Evolutionary conservation across 768 basidiomycete genomes (phyloP).

Genomic region (Pleurotus djamor): DNA sequence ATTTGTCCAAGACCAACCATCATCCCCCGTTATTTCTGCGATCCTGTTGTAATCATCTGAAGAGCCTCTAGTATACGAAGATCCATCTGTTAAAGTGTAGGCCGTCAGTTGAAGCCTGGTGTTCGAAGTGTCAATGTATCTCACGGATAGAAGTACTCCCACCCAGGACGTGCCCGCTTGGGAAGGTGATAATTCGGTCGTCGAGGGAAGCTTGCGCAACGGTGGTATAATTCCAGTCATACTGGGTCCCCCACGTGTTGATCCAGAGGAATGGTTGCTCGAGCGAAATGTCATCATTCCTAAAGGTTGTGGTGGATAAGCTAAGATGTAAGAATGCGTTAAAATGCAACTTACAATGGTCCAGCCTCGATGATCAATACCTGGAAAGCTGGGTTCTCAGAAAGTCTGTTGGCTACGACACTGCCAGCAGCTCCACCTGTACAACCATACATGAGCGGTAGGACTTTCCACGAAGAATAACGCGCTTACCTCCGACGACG

Average conservation of each 20-base stretch:
- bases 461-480: not conserved
- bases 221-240: conserved; percentile 21
- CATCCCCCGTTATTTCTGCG: conserved; percentile 19
- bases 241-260: not conserved
- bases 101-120: not conserved
- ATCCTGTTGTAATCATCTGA: conserved; percentile 21
- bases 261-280: conserved; percentile 10
- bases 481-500: conserved; percentile 7
- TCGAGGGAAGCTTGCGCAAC: conserved; percentile 19
- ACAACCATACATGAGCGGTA: not conserved
- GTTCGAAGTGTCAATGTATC: not conserved
- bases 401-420: not conserved
- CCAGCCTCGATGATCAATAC: conserved; percentile 13
- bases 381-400: conserved; percentile 6
- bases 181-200: conserved; percentile 16
- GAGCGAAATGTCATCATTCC: conserved; percentile 2
- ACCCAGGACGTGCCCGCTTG: conserved; percentile 27
- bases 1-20: conserved; percentile 25
- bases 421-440: conserved; percentile 10
- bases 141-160: conserved; percentile 28
- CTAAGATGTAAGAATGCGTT: not conserved
- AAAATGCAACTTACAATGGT: conserved; percentile 1
- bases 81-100: conserved; percentile 12
- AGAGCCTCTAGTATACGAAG: conserved; percentile 22
- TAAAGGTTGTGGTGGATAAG: not conserved